Base-by-base conservation (phyloP, 108 stramenopile genomes). In the Ochromonas danica region DNA sequence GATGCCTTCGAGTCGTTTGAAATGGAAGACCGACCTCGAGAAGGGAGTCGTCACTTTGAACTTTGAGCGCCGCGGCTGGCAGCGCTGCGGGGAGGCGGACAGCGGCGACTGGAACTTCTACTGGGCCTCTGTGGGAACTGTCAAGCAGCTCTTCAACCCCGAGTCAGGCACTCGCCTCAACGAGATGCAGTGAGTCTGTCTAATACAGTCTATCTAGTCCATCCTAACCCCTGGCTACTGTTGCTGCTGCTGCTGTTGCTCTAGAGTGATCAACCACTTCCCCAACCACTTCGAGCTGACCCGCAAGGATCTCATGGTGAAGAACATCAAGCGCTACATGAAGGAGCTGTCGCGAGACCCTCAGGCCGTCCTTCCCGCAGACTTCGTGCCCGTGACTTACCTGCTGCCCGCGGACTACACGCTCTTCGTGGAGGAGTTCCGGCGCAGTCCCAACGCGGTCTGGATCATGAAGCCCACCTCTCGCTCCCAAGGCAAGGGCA, bases 101-200 rank as follows among this genome's bases (percentile, higher is more conserved):
- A n/a, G n/a, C n/a, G n/a, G n/a, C 42, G 89, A 90, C 80, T 90
- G 89, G 89, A 86, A 90, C 42, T 62, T 90, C 27, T 90, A 88
- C 82, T 90, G 89, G 89, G 89, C 88, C 43, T 86, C 84, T 41
- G 88, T 88, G 30, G 80, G 78, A 42, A 90, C 43, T 31, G 89
- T 90, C 42, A 86, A 86, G 81, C 71, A 75, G 51, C 65, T 90
- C 36, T 90, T 90, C 45, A 88, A 88, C 80, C 89, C 87, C 1
- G 89, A 90, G 41, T 81, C 61, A 22, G 85, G 85, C 31, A 43
- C 42, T 14, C 85, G 89, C 14, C 80, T 90, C 3, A 80, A 79
- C 33, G 89, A 89, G 63, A 79, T 81, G 38, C 90, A 90, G 86
- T 78, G 0, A 25, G 28, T 61, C n/a, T n/a, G n/a, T n/a, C n/a